Evolutionary conservation across 768 basidiomycete genomes (phyloP).

Genomic region (Serpula lacrymans): DNA sequence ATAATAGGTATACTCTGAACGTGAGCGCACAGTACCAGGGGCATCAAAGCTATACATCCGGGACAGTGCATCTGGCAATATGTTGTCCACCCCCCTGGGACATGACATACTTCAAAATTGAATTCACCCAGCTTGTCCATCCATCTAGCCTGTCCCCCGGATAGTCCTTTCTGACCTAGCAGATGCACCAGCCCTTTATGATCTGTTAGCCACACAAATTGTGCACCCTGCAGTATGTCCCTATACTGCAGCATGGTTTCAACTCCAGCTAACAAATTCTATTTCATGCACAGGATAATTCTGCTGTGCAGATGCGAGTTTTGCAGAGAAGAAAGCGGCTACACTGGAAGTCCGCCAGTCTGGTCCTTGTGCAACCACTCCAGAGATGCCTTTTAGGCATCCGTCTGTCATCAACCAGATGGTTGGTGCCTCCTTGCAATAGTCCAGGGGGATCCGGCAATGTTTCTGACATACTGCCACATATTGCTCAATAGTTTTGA

Average conservation of each 20-base stretch:
- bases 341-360: constrained; percentile 11
- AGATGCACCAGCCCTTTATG: constrained; percentile 23
- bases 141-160: constrained; percentile 24
- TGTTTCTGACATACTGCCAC: no score
- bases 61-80: constrained; percentile 16
- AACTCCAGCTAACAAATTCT: constrained; percentile 32
- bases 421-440: constrained; percentile 10
- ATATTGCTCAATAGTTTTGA: no score
- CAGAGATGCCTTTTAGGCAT: constrained; percentile 16
- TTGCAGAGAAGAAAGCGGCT: constrained; percentile 25
- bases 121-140: constrained; percentile 22
- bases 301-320: constrained; percentile 21
- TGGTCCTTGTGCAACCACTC: constrained; percentile 19
- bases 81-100: constrained; percentile 23
- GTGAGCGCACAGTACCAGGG: neutral
- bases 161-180: constrained; percentile 18
- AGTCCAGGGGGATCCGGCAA: constrained; percentile 19
- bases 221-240: constrained; percentile 16
- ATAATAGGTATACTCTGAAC: no score
- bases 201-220: constrained; percentile 24
- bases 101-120: constrained; percentile 23
- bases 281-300: constrained; percentile 38
- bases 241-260: constrained; percentile 34
- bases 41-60: neutral
- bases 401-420: constrained; percentile 32